phyloP scores from a whole-genome alignment of 352 stramenopile genomes.

The Globisporangium carolinianum region DNA sequence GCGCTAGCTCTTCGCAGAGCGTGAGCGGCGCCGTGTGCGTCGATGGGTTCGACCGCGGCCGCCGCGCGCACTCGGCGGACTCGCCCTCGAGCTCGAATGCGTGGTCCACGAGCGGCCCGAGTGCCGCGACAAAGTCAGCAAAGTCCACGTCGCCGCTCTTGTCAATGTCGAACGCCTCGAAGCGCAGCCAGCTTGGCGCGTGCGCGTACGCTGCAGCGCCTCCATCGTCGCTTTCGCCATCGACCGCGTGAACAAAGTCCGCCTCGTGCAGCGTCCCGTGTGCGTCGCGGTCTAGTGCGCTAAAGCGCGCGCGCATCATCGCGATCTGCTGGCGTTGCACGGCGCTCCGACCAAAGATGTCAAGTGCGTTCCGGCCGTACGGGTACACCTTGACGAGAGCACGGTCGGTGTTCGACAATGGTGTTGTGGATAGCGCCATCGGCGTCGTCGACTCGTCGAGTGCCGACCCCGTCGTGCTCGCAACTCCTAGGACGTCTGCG shows the following conservation, averaged over 20 bases:
- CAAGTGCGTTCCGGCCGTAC: slow-evolving; percentile 44
- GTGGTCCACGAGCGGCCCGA: slow-evolving; percentile 50
- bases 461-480: slow-evolving; percentile 6
- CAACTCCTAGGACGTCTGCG: slow-evolving; percentile 16
- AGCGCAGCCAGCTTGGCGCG: slow-evolving; percentile 24
- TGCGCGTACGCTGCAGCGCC: neutral
- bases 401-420: neutral
- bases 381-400: slow-evolving; percentile 47
- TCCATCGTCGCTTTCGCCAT: slow-evolving; percentile 1
- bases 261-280: slow-evolving; percentile 26
- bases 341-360: slow-evolving; percentile 39
- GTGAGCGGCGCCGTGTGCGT: slow-evolving; percentile 14
- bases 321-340: slow-evolving; percentile 37
- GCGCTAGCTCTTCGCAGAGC: slow-evolving; percentile 37
- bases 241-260: slow-evolving; percentile 17
- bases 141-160: slow-evolving; percentile 44
- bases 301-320: slow-evolving; percentile 40
- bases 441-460: neutral
- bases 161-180: slow-evolving; percentile 49
- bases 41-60: neutral
- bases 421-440: neutral
- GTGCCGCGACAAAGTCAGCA: slow-evolving; percentile 43
- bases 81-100: slow-evolving; percentile 22
- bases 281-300: slow-evolving; percentile 27
- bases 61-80: neutral